Conservation (phyloP, 805 yeast genomes). For the Zygosaccharomyces pseudorouxii region DNA sequence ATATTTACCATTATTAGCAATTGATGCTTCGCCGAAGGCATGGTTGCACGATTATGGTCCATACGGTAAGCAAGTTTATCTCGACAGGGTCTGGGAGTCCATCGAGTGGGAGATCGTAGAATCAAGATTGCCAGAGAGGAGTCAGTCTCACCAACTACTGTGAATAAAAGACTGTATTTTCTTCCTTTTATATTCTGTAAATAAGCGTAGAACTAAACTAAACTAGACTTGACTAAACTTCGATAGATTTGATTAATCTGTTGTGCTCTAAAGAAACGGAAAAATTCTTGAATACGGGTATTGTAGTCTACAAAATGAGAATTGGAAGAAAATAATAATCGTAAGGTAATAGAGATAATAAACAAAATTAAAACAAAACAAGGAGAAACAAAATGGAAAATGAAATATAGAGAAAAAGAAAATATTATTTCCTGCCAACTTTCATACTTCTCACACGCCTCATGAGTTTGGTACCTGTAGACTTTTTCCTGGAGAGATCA, state of each 20-base stretch:
- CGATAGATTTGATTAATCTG: not conserved
- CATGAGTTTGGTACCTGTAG: constrained; percentile 54
- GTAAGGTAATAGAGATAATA: not conserved
- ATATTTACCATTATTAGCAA: constrained; percentile 58
- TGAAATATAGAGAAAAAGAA: too few species aligned
- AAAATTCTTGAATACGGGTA: not conserved
- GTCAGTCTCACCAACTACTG: constrained; percentile 9
- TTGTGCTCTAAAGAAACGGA: not conserved
- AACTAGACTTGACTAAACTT: not conserved
- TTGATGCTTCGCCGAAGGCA: constrained; percentile 68
- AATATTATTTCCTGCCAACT: constrained; percentile 47
- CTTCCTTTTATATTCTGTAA: not conserved
- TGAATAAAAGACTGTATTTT: not conserved
- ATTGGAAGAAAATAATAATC: not conserved
- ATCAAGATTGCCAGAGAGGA: constrained; percentile 38
- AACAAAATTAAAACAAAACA: not conserved
- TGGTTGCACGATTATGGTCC: constrained; percentile 75
- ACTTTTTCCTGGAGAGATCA: constrained; percentile 26
- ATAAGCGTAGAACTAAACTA: not conserved
- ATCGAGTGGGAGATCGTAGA: constrained; percentile 68
- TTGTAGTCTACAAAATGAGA: not conserved
- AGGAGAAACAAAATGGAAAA: not conserved
- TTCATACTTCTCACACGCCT: constrained; percentile 87
- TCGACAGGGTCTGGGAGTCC: constrained; percentile 63
- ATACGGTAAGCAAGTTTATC: constrained; percentile 60